A percentile compares a stretch with the other conserved stretches of the same genome.
Conservation (phyloP, 345 rosid species). For the Sisymbrium irio region DNA sequence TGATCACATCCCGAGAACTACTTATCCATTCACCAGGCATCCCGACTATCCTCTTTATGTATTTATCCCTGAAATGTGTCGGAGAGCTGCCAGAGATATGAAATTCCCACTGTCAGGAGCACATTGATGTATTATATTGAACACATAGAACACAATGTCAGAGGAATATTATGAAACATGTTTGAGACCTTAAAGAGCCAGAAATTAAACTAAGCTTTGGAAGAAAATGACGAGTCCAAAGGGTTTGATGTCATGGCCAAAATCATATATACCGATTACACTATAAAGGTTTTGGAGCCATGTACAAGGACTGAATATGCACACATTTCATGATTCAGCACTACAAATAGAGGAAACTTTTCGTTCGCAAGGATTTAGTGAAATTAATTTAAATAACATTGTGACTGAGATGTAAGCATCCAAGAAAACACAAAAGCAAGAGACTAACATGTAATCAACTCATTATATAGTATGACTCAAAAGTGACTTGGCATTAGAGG, state of each 20-base stretch:
- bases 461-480: neutral
- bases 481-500: constrained; percentile 1
- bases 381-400: neutral
- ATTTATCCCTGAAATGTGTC: constrained; percentile 56
- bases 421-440: neutral
- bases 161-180: neutral
- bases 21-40: constrained; percentile 89
- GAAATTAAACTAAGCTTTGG: neutral
- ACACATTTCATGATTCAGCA: neutral
- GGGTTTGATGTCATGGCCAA: neutral
- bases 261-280: neutral
- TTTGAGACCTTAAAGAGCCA: neutral
- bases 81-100: constrained; percentile 66
- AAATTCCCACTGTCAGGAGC: constrained; percentile 15
- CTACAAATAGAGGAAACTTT: neutral
- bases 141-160: constrained; percentile 8
- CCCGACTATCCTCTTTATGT: constrained; percentile 82
- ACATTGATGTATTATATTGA: neutral
- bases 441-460: neutral
- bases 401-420: neutral
- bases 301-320: neutral
- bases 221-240: neutral
- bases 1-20: constrained; percentile 52
- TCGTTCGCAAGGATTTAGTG: neutral
- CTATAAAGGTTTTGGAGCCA: neutral